Evolutionary conservation across 2,329 filamentous ascomycete species (phyloP).

Genomic region (Ceratocystis albifundus): DNA sequence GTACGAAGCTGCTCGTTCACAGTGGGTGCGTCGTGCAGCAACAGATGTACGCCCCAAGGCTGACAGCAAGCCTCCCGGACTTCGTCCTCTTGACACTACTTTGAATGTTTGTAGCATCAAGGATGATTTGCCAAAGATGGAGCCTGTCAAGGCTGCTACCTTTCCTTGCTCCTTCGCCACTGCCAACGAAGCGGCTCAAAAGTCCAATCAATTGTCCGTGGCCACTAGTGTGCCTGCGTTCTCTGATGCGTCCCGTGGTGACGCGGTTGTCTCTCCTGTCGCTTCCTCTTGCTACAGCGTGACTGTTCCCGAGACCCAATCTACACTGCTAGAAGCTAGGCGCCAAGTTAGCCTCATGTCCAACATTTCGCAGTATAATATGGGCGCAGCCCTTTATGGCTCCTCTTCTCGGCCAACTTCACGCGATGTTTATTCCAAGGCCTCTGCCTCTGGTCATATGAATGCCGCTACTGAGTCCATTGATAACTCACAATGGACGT

Average conservation of each 20-base stretch:
- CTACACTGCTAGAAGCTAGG: constrained; percentile 19
- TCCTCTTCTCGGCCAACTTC: constrained; percentile 18
- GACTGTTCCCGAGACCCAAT: constrained; percentile 22
- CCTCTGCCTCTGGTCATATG: background rate
- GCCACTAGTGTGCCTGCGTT: constrained; percentile 5
- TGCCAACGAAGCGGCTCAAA: background rate
- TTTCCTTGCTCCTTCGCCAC: background rate
- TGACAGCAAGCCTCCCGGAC: constrained; percentile 19
- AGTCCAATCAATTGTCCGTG: constrained; percentile 1
- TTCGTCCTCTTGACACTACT: constrained; percentile 15
- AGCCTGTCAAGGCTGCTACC: constrained; percentile 4
- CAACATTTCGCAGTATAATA: constrained; percentile 23
- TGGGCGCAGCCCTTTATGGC: constrained; percentile 17
- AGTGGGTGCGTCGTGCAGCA: constrained; percentile 19
- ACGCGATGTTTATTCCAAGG: constrained; percentile 14
- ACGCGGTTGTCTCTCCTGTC: constrained; percentile 19
- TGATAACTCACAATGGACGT: background rate
- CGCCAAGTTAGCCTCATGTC: constrained; percentile 23
- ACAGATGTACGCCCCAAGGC: constrained; percentile 10
- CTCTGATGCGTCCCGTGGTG: constrained; percentile 10
- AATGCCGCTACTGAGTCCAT: constrained; percentile 4
- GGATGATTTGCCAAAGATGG: background rate
- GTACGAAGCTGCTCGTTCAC: constrained; percentile 22
- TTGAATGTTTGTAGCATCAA: constrained; percentile 15
- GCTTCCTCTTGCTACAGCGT: constrained; percentile 23